Percentiles rank a stretch among this genome's conserved stretches.
phyloP scores from a whole-genome alignment of 805 yeast genomes.

The Yamadazyma laniorum region DNA sequence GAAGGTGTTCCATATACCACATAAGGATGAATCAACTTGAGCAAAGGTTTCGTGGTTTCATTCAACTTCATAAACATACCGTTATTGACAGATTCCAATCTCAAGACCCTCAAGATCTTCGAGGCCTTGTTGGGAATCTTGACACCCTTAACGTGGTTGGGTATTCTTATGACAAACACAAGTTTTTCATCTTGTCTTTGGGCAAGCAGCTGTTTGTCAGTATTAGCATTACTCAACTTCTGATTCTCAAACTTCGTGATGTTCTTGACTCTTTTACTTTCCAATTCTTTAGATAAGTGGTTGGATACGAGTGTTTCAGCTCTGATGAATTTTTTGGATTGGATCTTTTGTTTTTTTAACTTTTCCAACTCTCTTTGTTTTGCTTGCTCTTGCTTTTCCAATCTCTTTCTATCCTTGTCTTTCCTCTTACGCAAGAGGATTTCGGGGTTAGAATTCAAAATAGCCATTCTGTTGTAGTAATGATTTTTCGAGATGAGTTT shows the following conservation, averaged over 20 bases:
- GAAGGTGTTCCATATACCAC: conserved; percentile 74
- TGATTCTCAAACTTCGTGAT: conserved; percentile 54
- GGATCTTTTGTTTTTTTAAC: conserved; percentile 39
- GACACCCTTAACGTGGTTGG: conserved; percentile 57
- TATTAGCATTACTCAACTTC: conserved; percentile 24
- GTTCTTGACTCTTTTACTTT: conserved; percentile 63
- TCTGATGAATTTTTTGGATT: conserved; percentile 59
- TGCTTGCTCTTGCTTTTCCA: conserved; percentile 70
- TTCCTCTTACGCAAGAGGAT: conserved; percentile 75
- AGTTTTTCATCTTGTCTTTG: conserved; percentile 37
- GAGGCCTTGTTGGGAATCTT: conserved; percentile 64
- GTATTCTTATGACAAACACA: conserved; percentile 64
- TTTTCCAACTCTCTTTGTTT: conserved; percentile 48
- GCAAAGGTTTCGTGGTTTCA: conserved; percentile 55
- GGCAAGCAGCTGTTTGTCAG: conserved; percentile 9
- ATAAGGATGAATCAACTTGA: conserved; percentile 70
- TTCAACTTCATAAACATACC: conserved; percentile 73
- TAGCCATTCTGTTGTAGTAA: conserved; percentile 41
- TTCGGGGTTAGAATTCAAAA: conserved; percentile 71
- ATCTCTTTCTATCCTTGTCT: conserved; percentile 68
- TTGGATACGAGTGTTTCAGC: conserved; percentile 73
- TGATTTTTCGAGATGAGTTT: conserved; percentile 4
- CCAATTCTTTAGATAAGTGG: conserved; percentile 63
- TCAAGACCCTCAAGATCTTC: conserved; percentile 57
- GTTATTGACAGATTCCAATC: conserved; percentile 57